These are phyloP conservation scores for Stentor coeruleus DNA, from an alignment of 73 alveolate genomes.

Conservation along the genomic window DNA sequence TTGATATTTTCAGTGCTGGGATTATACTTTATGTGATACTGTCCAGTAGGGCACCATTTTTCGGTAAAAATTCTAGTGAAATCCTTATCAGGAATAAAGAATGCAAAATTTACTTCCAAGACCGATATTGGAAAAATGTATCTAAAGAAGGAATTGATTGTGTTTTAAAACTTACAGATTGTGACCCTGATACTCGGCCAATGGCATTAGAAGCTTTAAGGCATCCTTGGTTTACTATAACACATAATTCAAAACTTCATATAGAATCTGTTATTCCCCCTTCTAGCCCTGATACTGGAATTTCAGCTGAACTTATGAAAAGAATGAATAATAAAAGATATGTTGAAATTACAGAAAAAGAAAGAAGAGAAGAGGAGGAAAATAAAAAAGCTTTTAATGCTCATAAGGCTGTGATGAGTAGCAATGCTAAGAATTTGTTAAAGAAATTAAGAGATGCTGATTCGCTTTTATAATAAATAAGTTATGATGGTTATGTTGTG, in stretches of 20 bases:
- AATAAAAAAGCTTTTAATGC: neutral
- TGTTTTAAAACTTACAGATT: slow-evolving; percentile 30
- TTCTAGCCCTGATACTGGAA: neutral
- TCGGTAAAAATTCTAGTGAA: slow-evolving; percentile 36
- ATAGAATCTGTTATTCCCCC: neutral
- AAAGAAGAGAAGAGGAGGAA: neutral
- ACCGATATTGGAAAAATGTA: slow-evolving; percentile 23
- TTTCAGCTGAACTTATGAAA: slow-evolving; percentile 6
- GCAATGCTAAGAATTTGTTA: neutral
- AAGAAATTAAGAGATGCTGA: neutral
- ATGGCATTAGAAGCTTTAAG: slow-evolving; percentile 34
- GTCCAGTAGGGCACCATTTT: slow-evolving; percentile 53
- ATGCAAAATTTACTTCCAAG: slow-evolving; percentile 33
- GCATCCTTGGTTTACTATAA: slow-evolving; percentile 35
- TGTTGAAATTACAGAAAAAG: neutral
- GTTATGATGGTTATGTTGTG: too few species aligned
- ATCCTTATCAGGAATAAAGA: slow-evolving; percentile 38
- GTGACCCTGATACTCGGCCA: slow-evolving; percentile 32
- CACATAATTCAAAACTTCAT: neutral
- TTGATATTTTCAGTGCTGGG: slow-evolving; percentile 63
- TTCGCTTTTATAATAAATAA: neutral
- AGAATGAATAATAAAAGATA: neutral
- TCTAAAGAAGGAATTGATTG: slow-evolving; percentile 28
- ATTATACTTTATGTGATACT: slow-evolving; percentile 47
- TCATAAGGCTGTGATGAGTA: neutral